These are phyloP conservation scores for Globisporangium cederbergense DNA, from an alignment of 352 stramenopile species.

Conservation along the genomic window DNA sequence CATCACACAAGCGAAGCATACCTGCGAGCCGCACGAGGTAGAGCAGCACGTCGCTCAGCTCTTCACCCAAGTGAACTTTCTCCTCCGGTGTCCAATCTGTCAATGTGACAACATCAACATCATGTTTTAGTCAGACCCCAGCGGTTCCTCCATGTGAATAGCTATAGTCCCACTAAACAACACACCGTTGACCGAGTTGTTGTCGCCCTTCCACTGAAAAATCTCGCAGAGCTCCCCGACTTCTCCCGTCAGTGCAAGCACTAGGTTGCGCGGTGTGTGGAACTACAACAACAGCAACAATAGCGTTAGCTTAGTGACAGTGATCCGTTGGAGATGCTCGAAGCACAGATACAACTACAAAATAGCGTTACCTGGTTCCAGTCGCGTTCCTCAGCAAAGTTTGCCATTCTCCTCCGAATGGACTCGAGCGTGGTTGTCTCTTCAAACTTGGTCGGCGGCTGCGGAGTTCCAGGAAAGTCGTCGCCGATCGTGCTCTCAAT, in stretches of 20 bases:
- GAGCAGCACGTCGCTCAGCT: slow-evolving; percentile 97
- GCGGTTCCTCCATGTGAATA: background rate
- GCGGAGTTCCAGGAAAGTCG: slow-evolving; percentile 17
- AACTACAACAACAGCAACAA: slow-evolving; percentile 21
- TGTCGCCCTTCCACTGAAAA: slow-evolving; percentile 94
- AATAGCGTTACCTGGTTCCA: slow-evolving; percentile 45
- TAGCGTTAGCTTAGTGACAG: too few relatives aligned
- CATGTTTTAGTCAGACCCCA: background rate
- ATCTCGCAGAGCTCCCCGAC: slow-evolving; percentile 93
- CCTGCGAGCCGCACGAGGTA: slow-evolving; percentile 94
- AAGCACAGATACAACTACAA: background rate
- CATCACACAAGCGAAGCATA: slow-evolving; percentile 4
- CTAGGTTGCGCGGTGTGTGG: slow-evolving; percentile 88
- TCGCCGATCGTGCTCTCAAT: slow-evolving; percentile 52
- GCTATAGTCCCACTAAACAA: background rate
- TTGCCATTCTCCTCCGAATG: slow-evolving; percentile 46
- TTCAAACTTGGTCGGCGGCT: slow-evolving; percentile 35
- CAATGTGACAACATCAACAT: too few relatives aligned
- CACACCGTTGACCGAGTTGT: slow-evolving; percentile 58
- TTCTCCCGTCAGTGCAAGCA: slow-evolving; percentile 93
- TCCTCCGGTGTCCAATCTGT: slow-evolving; percentile 75
- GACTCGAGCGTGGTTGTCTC: slow-evolving; percentile 52
- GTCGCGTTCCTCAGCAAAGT: slow-evolving; percentile 58
- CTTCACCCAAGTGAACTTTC: slow-evolving; percentile 91
- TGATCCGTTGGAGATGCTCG: too few relatives aligned